Conservation (phyloP, 257 asterid species). For the Dorcoceras hygrometricum region DNA sequence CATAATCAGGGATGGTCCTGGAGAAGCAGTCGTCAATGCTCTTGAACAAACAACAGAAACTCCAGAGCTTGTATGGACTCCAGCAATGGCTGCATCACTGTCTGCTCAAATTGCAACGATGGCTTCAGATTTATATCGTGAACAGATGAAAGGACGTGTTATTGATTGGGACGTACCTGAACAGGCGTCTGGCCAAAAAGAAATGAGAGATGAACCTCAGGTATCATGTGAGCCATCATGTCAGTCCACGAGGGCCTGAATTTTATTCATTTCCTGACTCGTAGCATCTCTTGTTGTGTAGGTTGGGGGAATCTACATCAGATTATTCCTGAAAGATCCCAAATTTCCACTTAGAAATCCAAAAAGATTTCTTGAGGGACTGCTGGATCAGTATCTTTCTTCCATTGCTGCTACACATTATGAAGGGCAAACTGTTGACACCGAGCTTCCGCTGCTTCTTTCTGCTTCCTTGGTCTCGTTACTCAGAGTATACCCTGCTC, state of each 20-base stretch:
- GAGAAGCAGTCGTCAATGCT: slow-evolving; percentile 89
- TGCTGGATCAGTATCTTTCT: slow-evolving; percentile 91
- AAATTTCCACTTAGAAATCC: slow-evolving; percentile 97
- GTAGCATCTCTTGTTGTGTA: slow-evolving; percentile 32
- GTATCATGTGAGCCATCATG: slow-evolving; percentile 36
- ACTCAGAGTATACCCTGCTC: slow-evolving; percentile 94
- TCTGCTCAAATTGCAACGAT: slow-evolving; percentile 93
- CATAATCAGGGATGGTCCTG: slow-evolving; percentile 94
- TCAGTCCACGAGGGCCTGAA: slow-evolving; percentile 22
- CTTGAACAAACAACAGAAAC: slow-evolving; percentile 96
- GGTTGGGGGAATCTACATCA: slow-evolving; percentile 98
- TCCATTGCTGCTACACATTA: slow-evolving; percentile 83
- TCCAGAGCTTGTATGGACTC: slow-evolving; percentile 99
- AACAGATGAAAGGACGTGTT: slow-evolving; percentile 87
- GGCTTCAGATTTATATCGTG: slow-evolving; percentile 86
- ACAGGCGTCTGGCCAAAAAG: slow-evolving; percentile 88
- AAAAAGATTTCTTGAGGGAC: slow-evolving; percentile 91
- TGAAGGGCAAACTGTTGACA: slow-evolving; percentile 69
- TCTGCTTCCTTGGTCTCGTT: slow-evolving; percentile 95
- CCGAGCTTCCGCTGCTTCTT: slow-evolving; percentile 96
- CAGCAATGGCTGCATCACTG: slow-evolving; percentile 97
- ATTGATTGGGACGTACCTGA: slow-evolving; percentile 99
- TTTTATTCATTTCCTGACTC: slow-evolving; percentile 24
- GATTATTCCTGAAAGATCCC: slow-evolving; percentile 95
- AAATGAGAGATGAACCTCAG: slow-evolving; percentile 99